Percentiles rank a stretch among this genome's conserved stretches.
Conservation (phyloP, 768 basidiomycete genomes). For the Serendipita indica region DNA sequence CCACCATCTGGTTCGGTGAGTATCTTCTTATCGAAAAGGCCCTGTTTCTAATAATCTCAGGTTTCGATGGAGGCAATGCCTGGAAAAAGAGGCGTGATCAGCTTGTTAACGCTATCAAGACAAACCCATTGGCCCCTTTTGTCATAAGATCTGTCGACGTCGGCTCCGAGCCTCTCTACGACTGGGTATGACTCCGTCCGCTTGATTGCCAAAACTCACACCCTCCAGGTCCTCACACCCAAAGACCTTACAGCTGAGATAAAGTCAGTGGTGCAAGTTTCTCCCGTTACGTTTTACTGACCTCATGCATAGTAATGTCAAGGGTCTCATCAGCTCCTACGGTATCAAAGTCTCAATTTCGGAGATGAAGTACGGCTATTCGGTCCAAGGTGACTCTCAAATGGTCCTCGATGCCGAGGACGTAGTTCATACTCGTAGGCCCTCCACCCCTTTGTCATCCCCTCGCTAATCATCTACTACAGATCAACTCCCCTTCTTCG, state of each 20-base stretch:
- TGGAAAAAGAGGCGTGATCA: not conserved
- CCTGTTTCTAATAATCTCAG: too few species aligned
- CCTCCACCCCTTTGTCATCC: not conserved
- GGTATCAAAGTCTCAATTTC: conserved; percentile 16
- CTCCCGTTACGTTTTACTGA: too few species aligned
- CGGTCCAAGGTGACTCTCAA: conserved; percentile 10
- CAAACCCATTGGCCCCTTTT: conserved; percentile 11
- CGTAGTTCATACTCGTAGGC: conserved; percentile 13
- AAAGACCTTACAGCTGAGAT: not conserved
- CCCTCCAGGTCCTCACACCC: not conserved
- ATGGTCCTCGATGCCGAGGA: conserved; percentile 15
- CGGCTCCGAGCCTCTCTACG: conserved; percentile 1
- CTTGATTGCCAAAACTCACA: too few species aligned
- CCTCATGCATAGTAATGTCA: conserved; percentile 10
- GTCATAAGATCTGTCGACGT: conserved; percentile 12
- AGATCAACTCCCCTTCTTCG: conserved; percentile 14
- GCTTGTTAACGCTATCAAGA: not conserved
- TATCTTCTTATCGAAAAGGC: too few species aligned
- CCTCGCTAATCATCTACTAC: not conserved
- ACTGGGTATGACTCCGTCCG: too few species aligned
- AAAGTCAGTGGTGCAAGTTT: too few species aligned
- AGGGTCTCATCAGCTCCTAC: conserved; percentile 10
- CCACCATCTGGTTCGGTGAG: conserved; percentile 9
- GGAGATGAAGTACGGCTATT: conserved; percentile 15
- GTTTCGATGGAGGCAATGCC: not conserved